These are phyloP conservation scores for Xylaria multiplex DNA, from an alignment of 2,329 filamentous ascomycete genomes.

Conservation along the genomic window DNA sequence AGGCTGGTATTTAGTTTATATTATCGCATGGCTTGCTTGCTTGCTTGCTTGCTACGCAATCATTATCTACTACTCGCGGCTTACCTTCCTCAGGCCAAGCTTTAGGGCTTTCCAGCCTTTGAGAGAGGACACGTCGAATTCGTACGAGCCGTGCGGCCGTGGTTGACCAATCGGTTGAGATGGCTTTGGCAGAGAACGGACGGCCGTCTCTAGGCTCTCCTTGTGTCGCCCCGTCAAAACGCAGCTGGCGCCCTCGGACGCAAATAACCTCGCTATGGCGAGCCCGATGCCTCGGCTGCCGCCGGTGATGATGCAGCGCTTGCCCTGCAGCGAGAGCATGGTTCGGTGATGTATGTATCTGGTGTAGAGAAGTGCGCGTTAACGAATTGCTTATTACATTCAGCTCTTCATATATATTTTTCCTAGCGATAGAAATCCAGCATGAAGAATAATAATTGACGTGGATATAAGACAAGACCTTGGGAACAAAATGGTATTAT, in stretches of 20 bases:
- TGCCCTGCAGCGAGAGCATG: constrained; percentile 54
- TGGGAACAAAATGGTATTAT: no score
- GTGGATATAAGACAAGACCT: no score
- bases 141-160: constrained; percentile 26
- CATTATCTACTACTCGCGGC: constrained; percentile 2
- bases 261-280: constrained; percentile 74
- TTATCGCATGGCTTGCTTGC: not conserved
- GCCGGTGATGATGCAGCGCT: constrained; percentile 72
- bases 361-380: not conserved
- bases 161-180: not conserved
- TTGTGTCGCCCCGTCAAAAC: constrained; percentile 70
- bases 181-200: constrained; percentile 44
- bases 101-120: constrained; percentile 36
- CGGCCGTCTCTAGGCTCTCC: constrained; percentile 55
- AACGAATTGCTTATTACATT: not conserved
- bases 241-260: constrained; percentile 67
- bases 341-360: not conserved
- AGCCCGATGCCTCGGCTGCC: constrained; percentile 76
- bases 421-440: no score
- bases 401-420: not conserved
- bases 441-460: no score
- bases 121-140: constrained; percentile 40
- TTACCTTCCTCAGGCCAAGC: not conserved
- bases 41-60: not conserved
- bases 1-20: constrained; percentile 11